phyloP scores from a whole-genome alignment of 148 eudicot species.

The Dysphania ambrosioides region DNA sequence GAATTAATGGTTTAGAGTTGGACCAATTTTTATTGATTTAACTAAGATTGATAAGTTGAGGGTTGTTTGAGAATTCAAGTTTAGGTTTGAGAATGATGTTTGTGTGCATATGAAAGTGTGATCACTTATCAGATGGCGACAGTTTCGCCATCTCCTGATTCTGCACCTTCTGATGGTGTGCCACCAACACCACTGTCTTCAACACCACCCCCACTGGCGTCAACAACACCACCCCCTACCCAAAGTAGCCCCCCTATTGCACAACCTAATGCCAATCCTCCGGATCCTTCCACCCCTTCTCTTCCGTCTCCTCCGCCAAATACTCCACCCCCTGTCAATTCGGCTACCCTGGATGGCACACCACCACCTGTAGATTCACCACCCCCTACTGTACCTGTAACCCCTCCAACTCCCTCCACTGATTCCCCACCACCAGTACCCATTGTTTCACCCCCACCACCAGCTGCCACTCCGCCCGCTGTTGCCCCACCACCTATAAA shows the following conservation, averaged over 20 bases:
- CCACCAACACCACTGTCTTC: slow-evolving; percentile 33
- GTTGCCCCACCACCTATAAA: too few species aligned
- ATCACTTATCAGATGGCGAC: slow-evolving; percentile 36
- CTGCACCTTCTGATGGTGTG: slow-evolving; percentile 30
- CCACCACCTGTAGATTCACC: slow-evolving; percentile 32
- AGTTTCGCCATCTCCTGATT: slow-evolving; percentile 39
- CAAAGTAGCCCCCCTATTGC: slow-evolving; percentile 21
- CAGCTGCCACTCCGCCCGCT: slow-evolving; percentile 30
- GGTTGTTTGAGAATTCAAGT: slow-evolving; percentile 4
- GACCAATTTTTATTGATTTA: neutral
- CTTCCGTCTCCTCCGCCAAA: slow-evolving; percentile 28
- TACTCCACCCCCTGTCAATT: slow-evolving; percentile 30
- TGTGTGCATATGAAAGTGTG: slow-evolving; percentile 15
- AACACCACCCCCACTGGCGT: slow-evolving; percentile 27
- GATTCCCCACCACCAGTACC: slow-evolving; percentile 36
- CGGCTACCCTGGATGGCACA: slow-evolving; percentile 33
- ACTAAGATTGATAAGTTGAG: slow-evolving; percentile 21
- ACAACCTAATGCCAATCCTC: slow-evolving; percentile 33
- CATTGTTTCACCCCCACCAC: slow-evolving; percentile 21
- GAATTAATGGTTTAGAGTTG: slow-evolving; percentile 9
- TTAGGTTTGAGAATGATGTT: slow-evolving; percentile 3
- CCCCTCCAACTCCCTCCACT: slow-evolving; percentile 31
- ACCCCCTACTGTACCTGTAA: slow-evolving; percentile 23
- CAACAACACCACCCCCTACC: slow-evolving; percentile 21
- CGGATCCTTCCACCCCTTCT: slow-evolving; percentile 27